A percentile compares a stretch with the other conserved stretches of the same genome.
These are phyloP conservation scores for Lentinula edodes DNA, from an alignment of 768 basidiomycete species.

Conservation along the genomic window DNA sequence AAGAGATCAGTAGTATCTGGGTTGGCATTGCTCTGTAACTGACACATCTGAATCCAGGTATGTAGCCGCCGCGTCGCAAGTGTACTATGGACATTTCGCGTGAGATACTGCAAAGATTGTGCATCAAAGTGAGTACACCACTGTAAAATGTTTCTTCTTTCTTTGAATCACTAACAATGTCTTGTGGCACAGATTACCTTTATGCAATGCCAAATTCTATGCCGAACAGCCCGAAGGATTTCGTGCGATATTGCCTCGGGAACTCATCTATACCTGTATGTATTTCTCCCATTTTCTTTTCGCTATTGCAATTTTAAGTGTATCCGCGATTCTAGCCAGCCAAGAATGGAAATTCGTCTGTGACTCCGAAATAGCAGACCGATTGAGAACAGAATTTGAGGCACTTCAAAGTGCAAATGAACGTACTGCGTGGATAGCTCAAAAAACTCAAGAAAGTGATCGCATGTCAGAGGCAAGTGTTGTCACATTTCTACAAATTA, in stretches of 20 bases:
- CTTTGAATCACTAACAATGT: too few relatives aligned
- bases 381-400: neutral
- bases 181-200: neutral
- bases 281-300: neutral
- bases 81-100: conserved; percentile 22
- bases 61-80: conserved; percentile 24
- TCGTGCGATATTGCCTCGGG: neutral
- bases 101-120: conserved; percentile 27
- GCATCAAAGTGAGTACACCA: conserved; percentile 11
- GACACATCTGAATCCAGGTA: conserved; percentile 17
- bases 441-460: neutral
- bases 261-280: neutral
- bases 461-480: neutral
- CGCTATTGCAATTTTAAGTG: neutral
- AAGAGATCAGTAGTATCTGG: conserved; percentile 8
- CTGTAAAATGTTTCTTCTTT: too few relatives aligned
- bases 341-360: too few relatives aligned
- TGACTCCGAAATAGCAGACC: neutral
- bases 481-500: too few relatives aligned
- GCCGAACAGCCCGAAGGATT: neutral
- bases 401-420: neutral
- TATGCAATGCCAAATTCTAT: too few relatives aligned
- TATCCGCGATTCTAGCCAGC: too few relatives aligned
- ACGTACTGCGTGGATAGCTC: neutral
- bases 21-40: neutral